phyloP scores from a whole-genome alignment of 257 asterid species.

The Solanum microdontum region DNA sequence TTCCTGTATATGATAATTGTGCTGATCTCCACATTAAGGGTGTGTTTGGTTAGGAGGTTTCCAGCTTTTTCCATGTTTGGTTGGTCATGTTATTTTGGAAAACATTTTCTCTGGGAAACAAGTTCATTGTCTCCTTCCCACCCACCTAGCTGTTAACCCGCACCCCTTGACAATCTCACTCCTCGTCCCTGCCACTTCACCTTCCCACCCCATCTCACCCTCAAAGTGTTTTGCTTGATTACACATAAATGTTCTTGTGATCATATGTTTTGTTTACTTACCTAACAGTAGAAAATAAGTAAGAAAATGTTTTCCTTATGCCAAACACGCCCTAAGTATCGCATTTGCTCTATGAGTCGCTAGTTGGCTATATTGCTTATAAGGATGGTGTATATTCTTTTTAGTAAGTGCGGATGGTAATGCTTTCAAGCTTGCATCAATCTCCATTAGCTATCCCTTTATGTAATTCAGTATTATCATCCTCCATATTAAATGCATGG shows the following conservation, averaged over 20 bases:
- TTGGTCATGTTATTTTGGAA: neutral
- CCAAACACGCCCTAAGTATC: neutral
- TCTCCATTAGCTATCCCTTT: neutral
- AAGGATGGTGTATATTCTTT: neutral
- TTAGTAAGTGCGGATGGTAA: neutral
- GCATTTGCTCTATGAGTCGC: neutral
- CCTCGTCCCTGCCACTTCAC: neutral
- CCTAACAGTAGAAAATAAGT: neutral
- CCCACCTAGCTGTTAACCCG: neutral
- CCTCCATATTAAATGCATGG: neutral
- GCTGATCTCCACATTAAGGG: neutral
- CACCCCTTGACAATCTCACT: neutral
- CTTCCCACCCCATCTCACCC: neutral
- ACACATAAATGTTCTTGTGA: neutral
- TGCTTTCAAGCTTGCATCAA: neutral
- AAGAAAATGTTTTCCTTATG: neutral
- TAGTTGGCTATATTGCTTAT: neutral
- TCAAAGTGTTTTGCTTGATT: neutral
- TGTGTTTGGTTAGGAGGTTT: neutral
- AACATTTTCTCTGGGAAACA: neutral
- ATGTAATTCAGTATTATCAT: neutral
- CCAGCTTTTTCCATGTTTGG: neutral
- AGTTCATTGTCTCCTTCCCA: neutral
- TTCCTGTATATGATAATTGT: neutral
- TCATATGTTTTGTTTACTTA: neutral